phyloP scores from a whole-genome alignment of 805 yeast genomes.

The Sugiyamaella lignohabitans region DNA sequence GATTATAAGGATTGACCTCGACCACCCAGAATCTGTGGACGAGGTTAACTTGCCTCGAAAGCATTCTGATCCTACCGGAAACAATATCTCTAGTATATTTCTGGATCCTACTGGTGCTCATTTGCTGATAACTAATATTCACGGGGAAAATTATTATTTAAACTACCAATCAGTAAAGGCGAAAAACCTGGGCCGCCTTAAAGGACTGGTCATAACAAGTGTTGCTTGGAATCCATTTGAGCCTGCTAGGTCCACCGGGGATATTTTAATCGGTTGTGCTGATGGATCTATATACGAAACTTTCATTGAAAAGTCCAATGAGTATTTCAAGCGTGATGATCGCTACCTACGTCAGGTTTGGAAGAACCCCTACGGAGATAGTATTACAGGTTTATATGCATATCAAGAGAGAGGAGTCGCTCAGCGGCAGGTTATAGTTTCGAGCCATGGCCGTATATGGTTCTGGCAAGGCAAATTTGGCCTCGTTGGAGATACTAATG shows the following conservation, averaged over 20 bases:
- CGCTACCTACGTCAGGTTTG: constrained; percentile 38
- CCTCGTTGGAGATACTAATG: neutral
- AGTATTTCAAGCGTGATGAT: constrained; percentile 39
- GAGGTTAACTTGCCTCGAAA: constrained; percentile 31
- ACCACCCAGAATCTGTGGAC: constrained; percentile 54
- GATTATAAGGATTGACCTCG: constrained; percentile 60
- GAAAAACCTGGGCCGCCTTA: constrained; percentile 42
- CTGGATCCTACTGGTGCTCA: constrained; percentile 49
- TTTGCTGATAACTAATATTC: constrained; percentile 43
- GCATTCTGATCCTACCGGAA: constrained; percentile 23
- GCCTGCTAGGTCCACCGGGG: constrained; percentile 37
- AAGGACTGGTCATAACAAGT: constrained; percentile 38
- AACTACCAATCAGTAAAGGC: constrained; percentile 38
- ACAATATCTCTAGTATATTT: constrained; percentile 30
- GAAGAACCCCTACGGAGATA: constrained; percentile 27
- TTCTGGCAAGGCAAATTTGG: constrained; percentile 23
- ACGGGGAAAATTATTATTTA: constrained; percentile 44
- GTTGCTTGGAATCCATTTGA: constrained; percentile 39
- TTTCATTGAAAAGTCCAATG: constrained; percentile 40
- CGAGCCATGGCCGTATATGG: constrained; percentile 22
- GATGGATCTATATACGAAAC: constrained; percentile 46
- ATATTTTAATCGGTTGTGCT: constrained; percentile 43
- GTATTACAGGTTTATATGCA: constrained; percentile 23
- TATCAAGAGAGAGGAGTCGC: constrained; percentile 12
- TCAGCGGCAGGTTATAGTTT: constrained; percentile 16